Evolutionary conservation across 176 grass and related monocot species (phyloP).

Genomic region (Rhipidocladum racemiflorum): DNA sequence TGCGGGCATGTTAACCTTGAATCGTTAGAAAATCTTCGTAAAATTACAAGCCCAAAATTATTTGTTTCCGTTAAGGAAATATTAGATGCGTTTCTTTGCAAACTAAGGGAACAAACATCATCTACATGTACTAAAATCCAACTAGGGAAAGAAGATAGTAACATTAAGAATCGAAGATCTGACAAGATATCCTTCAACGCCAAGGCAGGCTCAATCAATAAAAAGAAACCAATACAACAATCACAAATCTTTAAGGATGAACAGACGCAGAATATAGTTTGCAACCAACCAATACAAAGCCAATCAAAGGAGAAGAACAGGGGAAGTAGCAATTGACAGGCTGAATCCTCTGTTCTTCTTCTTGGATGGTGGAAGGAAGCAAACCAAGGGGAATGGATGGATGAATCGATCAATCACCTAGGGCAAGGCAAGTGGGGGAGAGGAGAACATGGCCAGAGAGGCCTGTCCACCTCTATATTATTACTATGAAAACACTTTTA

Average conservation of each 20-base stretch:
- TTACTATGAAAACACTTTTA: conserved; percentile 8
- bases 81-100: conserved; percentile 8
- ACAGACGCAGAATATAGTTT: not conserved
- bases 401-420: conserved; percentile 34
- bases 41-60: not conserved
- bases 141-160: not conserved
- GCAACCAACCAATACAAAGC: not conserved
- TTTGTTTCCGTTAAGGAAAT: not conserved
- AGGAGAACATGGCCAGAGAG: conserved; percentile 30
- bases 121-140: conserved; percentile 1
- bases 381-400: not conserved
- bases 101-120: not conserved
- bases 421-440: conserved; percentile 36
- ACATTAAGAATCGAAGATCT: not conserved
- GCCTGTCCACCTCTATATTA: conserved; percentile 36
- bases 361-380: not conserved
- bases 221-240: not conserved
- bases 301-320: conserved; percentile 1
- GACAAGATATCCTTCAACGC: not conserved
- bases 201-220: not conserved
- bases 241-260: not conserved
- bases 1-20: not conserved
- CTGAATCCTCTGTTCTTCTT: not conserved
- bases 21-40: not conserved
- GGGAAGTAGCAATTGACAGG: not conserved